Evolutionary conservation across 306 rosid species (phyloP).

Genomic region (Acacia crassicarpa): DNA sequence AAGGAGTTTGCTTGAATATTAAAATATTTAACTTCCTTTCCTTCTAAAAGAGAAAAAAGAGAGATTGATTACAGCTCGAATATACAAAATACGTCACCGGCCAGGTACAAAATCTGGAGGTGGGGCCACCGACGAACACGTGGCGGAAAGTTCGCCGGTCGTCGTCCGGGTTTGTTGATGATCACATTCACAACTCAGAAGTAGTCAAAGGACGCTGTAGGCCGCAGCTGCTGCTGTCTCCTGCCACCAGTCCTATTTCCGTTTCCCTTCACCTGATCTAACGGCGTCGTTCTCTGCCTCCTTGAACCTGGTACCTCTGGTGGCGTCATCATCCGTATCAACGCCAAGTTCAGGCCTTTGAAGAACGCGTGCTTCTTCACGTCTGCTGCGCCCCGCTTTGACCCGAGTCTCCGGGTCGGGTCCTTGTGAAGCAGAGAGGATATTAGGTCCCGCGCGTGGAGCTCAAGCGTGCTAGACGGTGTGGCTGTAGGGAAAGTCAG

Average conservation of each 20-base stretch:
- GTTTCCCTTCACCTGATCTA: neutral
- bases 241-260: neutral
- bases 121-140: conserved; percentile 44
- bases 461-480: conserved; percentile 57
- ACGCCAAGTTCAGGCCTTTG: conserved; percentile 63
- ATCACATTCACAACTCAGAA: conserved; percentile 1
- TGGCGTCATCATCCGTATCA: conserved; percentile 69
- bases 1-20: neutral
- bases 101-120: conserved; percentile 52
- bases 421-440: conserved; percentile 62
- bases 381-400: conserved; percentile 94
- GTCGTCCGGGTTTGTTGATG: neutral
- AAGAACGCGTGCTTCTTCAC: conserved; percentile 81
- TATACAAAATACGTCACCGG: conserved; percentile 54
- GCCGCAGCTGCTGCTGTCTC: neutral
- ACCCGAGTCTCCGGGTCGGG: conserved; percentile 73
- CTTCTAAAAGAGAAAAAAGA: neutral
- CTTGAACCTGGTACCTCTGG: conserved; percentile 60
- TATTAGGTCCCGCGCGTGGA: conserved; percentile 73
- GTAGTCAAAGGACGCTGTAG: conserved; percentile 56
- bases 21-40: neutral
- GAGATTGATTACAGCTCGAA: conserved; percentile 42
- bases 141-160: conserved; percentile 39
- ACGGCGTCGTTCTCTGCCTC: conserved; percentile 54
- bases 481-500: conserved; percentile 56